Percentiles rank a stretch among this genome's conserved stretches.
phyloP scores from a whole-genome alignment of 345 rosid genomes.

The Ceriops decandra region DNA sequence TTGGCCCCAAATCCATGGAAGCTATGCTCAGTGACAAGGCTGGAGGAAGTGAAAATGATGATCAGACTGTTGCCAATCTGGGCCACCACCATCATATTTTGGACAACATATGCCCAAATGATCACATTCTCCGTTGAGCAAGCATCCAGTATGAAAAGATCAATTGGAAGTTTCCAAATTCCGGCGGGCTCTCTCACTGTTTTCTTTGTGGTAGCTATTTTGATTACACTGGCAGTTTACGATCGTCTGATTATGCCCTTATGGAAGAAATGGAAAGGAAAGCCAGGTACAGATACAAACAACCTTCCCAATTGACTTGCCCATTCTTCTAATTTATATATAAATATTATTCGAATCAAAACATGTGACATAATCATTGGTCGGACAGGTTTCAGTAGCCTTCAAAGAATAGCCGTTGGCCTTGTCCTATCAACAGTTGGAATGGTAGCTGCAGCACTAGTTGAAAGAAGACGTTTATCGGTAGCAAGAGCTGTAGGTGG shows the following conservation, averaged over 20 bases:
- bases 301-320: neutral
- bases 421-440: constrained; percentile 44
- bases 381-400: constrained; percentile 47
- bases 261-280: constrained; percentile 60
- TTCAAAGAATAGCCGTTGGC: constrained; percentile 51
- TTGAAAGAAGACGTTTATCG: constrained; percentile 42
- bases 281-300: constrained; percentile 38
- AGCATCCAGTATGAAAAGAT: constrained; percentile 62
- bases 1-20: constrained; percentile 49
- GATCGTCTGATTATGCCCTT: constrained; percentile 56
- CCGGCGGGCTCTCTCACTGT: constrained; percentile 65
- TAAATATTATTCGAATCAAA: too few species aligned
- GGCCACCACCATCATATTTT: constrained; percentile 64
- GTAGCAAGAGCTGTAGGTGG: constrained; percentile 27
- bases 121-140: constrained; percentile 65
- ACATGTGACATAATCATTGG: too few species aligned
- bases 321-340: too few species aligned
- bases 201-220: constrained; percentile 49
- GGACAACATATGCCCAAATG: constrained; percentile 66
- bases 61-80: constrained; percentile 52
- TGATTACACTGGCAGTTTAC: constrained; percentile 45
- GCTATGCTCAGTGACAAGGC: constrained; percentile 50
- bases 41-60: constrained; percentile 69
- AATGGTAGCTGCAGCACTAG: constrained; percentile 50
- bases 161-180: constrained; percentile 47